Evolutionary conservation across 2,329 filamentous ascomycete species (phyloP).

Genomic region (Fusarium ramigenum): DNA sequence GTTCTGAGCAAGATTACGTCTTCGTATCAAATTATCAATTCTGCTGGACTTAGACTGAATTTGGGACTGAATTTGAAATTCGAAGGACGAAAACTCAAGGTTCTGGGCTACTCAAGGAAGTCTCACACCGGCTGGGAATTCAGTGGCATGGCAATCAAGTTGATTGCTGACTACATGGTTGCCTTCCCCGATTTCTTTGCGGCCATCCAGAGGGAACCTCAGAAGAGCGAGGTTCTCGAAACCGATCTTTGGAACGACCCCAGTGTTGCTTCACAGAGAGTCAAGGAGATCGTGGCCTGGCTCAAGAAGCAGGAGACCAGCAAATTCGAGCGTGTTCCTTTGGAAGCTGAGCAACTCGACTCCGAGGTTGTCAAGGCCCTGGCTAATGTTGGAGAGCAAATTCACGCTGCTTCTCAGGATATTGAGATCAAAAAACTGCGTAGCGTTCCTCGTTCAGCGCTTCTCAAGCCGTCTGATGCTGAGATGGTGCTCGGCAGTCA

Average conservation of each 20-base stretch:
- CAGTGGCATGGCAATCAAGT: constrained; percentile 80
- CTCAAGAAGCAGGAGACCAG: constrained; percentile 91
- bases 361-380: constrained; percentile 86
- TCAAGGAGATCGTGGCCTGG: constrained; percentile 95
- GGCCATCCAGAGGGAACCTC: constrained; percentile 84
- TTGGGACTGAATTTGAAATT: constrained; percentile 97
- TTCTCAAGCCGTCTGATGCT: constrained; percentile 95
- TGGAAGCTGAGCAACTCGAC: constrained; percentile 96
- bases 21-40: constrained; percentile 82
- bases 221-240: constrained; percentile 83
- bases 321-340: constrained; percentile 92
- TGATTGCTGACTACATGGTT: constrained; percentile 90
- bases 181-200: constrained; percentile 96
- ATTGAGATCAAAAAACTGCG: constrained; percentile 75
- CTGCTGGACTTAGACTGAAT: constrained; percentile 86
- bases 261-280: constrained; percentile 76
- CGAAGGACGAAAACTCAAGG: constrained; percentile 93
- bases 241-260: constrained; percentile 85
- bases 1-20: constrained; percentile 96
- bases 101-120: constrained; percentile 93
- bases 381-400: constrained; percentile 76
- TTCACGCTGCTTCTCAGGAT: constrained; percentile 61
- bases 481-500: constrained; percentile 91
- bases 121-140: constrained; percentile 93
- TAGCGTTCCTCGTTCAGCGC: constrained; percentile 83